A percentile compares a stretch with the other conserved stretches of the same genome.
These are phyloP conservation scores for Cyathus striatus DNA, from an alignment of 768 basidiomycete genomes.

Conservation along the genomic window DNA sequence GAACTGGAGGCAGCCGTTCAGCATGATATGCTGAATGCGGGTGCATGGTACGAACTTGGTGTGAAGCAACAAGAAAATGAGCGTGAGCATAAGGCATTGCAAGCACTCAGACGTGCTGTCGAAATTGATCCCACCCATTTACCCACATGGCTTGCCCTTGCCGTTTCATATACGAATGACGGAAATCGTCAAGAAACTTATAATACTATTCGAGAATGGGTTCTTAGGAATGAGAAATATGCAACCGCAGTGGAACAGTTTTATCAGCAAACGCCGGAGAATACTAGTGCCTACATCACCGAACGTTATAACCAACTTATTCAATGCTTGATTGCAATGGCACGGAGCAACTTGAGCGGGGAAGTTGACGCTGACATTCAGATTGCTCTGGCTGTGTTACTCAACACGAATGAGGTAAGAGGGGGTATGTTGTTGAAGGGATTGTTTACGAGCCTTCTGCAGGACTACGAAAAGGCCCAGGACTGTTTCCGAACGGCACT, in stretches of 20 bases:
- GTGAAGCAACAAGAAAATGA: slow-evolving; percentile 98
- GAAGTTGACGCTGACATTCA: slow-evolving; percentile 92
- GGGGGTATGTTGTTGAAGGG: slow-evolving; percentile 4
- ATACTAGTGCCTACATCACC: slow-evolving; percentile 15
- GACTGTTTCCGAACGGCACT: slow-evolving; percentile 93
- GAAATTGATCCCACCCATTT: slow-evolving; percentile 75
- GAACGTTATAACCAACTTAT: slow-evolving; percentile 54
- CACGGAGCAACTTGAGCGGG: slow-evolving; percentile 47
- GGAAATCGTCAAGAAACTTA: slow-evolving; percentile 69
- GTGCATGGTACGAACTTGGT: slow-evolving; percentile 88
- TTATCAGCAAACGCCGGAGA: slow-evolving; percentile 24
- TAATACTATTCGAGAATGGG: slow-evolving; percentile 83
- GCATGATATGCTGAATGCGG: slow-evolving; percentile 60
- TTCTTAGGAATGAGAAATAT: slow-evolving; percentile 57
- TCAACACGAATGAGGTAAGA: slow-evolving; percentile 86
- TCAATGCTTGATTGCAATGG: slow-evolving; percentile 79
- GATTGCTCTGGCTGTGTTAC: slow-evolving; percentile 86
- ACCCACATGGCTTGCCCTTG: slow-evolving; percentile 85
- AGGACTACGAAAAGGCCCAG: slow-evolving; percentile 89
- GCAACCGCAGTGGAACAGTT: slow-evolving; percentile 35
- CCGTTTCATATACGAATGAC: slow-evolving; percentile 90
- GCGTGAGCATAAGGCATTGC: slow-evolving; percentile 84
- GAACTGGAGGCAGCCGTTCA: slow-evolving; percentile 90
- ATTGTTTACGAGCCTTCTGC: slow-evolving; percentile 3
- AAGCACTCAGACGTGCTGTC: slow-evolving; percentile 76